phyloP scores from a whole-genome alignment of 495 filamentous ascomycete genomes.

The Neurospora sp. region DNA sequence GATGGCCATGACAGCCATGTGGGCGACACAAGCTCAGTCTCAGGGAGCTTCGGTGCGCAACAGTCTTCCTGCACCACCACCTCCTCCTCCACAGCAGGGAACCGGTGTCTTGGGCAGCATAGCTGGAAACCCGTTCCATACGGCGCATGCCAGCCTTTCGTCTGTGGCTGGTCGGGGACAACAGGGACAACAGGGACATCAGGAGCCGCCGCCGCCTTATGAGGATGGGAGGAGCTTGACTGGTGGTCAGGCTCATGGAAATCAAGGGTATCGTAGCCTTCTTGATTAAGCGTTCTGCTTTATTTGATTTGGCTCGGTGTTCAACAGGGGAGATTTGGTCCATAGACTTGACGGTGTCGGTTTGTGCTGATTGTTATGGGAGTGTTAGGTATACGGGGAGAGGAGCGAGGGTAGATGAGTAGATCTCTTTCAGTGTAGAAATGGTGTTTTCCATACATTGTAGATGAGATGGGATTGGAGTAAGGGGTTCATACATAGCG shows the following conservation, averaged over 20 bases:
- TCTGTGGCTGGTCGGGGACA: background rate
- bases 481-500: background rate
- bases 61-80: background rate
- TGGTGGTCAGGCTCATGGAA: background rate
- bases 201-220: background rate
- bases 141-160: background rate
- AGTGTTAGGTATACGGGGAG: background rate
- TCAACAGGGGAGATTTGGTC: background rate
- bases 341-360: background rate
- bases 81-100: background rate
- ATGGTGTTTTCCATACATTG: background rate
- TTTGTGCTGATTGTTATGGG: background rate
- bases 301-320: background rate
- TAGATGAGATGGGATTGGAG: background rate
- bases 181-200: slow-evolving; percentile 1
- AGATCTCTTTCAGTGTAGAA: background rate
- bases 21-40: background rate
- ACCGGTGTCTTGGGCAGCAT: background rate
- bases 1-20: slow-evolving; percentile 28
- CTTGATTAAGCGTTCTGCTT: slow-evolving; percentile 5
- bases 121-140: background rate
- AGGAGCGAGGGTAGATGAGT: background rate
- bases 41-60: background rate
- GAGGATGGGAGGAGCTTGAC: background rate
- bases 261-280: slow-evolving; percentile 8